Conservation (phyloP, 148 eudicot genomes). For the Amaranthus hypochondriacus region DNA sequence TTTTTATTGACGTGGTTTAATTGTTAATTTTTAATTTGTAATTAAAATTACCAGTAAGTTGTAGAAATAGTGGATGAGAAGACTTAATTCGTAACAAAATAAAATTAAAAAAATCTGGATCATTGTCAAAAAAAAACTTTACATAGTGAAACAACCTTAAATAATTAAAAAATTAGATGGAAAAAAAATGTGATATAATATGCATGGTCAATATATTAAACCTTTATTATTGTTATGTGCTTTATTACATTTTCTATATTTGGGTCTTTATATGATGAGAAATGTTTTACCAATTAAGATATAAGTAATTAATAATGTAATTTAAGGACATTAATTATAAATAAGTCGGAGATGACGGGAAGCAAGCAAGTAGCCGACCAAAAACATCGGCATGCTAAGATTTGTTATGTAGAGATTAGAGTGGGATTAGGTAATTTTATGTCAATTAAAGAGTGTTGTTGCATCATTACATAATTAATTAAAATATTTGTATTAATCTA, state of each 20-base stretch:
- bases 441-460: constrained; percentile 16
- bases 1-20: too few relatives aligned
- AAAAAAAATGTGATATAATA: too few relatives aligned
- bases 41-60: too few relatives aligned
- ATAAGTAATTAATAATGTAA: background rate
- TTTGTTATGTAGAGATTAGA: constrained; percentile 11
- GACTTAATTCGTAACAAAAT: too few relatives aligned
- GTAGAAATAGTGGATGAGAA: too few relatives aligned
- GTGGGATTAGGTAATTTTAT: constrained; percentile 25
- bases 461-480: constrained; percentile 8
- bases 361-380: constrained; percentile 19
- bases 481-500: constrained; percentile 23
- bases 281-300: constrained; percentile 1
- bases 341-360: constrained; percentile 12
- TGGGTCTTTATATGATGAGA: constrained; percentile 1
- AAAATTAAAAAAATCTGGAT: too few relatives aligned
- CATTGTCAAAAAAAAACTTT: too few relatives aligned
- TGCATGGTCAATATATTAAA: too few relatives aligned
- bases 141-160: too few relatives aligned
- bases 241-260: background rate
- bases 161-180: too few relatives aligned
- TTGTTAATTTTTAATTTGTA: too few relatives aligned
- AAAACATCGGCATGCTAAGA: constrained; percentile 23
- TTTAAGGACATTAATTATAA: background rate
- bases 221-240: background rate